These are phyloP conservation scores for Artemisia tridentata DNA, from an alignment of 129 eudicot species.

Conservation along the genomic window DNA sequence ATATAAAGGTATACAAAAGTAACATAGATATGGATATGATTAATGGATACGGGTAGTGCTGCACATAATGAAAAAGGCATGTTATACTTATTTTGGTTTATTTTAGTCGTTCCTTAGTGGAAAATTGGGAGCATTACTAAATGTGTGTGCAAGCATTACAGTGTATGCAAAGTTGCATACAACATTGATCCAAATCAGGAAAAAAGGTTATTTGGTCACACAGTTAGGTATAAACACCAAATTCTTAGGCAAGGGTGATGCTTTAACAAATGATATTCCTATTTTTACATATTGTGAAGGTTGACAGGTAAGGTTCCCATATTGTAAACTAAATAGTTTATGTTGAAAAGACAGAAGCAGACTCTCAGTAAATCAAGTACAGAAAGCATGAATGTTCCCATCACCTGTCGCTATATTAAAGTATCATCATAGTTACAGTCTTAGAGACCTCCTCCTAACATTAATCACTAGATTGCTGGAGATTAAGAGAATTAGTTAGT, in stretches of 20 bases:
- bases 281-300: conserved; percentile 1
- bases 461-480: conserved; percentile 2
- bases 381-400: neutral
- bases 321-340: neutral
- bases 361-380: no score
- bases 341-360: no score
- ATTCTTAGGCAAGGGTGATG: conserved; percentile 18
- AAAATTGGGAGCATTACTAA: conserved; percentile 16
- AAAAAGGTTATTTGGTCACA: conserved; percentile 14
- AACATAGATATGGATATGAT: no score
- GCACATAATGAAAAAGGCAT: conserved; percentile 21
- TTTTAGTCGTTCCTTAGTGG: conserved; percentile 23
- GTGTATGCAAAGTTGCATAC: conserved; percentile 23
- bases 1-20: neutral
- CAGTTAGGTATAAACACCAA: conserved; percentile 17
- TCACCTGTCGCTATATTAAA: neutral
- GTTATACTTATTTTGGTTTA: conserved; percentile 13
- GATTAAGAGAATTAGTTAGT: neutral
- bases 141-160: conserved; percentile 27
- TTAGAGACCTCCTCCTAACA: conserved; percentile 18
- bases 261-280: conserved; percentile 6
- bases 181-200: conserved; percentile 20
- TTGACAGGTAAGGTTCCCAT: conserved; percentile 12
- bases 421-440: conserved; percentile 11
- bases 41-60: conserved; percentile 19